Percentiles rank a stretch among this genome's conserved stretches.
Evolutionary conservation across 2,329 filamentous ascomycete genomes (phyloP).

Genomic region (Camillea tinctor): DNA sequence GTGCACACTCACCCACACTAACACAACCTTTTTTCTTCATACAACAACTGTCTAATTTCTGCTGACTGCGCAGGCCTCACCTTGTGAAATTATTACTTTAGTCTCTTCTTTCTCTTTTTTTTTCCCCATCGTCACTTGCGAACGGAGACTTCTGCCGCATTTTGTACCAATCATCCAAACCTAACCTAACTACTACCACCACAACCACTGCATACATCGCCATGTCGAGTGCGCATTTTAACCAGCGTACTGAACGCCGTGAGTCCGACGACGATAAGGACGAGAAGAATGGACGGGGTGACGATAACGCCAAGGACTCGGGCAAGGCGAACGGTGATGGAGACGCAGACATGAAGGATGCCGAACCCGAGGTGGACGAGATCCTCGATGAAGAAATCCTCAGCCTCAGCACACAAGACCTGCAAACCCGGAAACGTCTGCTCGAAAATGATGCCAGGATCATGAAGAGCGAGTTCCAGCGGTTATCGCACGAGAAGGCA

Average conservation of each 20-base stretch:
- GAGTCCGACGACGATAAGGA: slow-evolving; percentile 42
- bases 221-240: slow-evolving; percentile 34
- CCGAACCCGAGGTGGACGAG: slow-evolving; percentile 70
- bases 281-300: slow-evolving; percentile 52
- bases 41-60: background rate
- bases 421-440: slow-evolving; percentile 83
- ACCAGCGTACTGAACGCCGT: slow-evolving; percentile 26
- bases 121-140: background rate
- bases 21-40: too few species aligned
- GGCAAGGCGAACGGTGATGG: slow-evolving; percentile 60
- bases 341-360: slow-evolving; percentile 91
- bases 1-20: background rate
- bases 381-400: slow-evolving; percentile 92
- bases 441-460: slow-evolving; percentile 97
- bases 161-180: background rate
- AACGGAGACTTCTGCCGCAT: background rate
- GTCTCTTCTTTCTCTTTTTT: background rate
- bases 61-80: background rate
- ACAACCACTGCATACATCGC: slow-evolving; percentile 7
- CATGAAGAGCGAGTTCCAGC: slow-evolving; percentile 96
- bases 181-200: too few species aligned
- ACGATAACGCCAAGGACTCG: slow-evolving; percentile 53
- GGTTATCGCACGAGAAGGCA: slow-evolving; percentile 90
- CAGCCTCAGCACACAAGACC: slow-evolving; percentile 89
- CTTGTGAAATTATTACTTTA: background rate